Evolutionary conservation across 495 filamentous ascomycete genomes (phyloP), one percentile per base, ranked within the genome.

Genomic region (Tuber calosporum): DNA sequence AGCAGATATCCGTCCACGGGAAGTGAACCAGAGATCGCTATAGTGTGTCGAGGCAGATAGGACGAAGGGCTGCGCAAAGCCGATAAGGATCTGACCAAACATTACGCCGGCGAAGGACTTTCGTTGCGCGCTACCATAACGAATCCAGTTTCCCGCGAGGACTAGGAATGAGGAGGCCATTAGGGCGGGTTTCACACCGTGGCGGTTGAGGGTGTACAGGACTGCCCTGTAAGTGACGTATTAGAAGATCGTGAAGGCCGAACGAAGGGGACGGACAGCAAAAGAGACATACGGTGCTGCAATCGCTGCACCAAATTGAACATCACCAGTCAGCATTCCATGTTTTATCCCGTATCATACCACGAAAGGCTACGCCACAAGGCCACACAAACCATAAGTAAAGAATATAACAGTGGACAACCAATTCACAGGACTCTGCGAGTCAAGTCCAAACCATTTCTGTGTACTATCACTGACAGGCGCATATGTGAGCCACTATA

Each of bases 31-130:
- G 41, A 97, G 84, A 80, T 97, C 93, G 72, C 91, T 94, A 80
- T 97, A 99, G 71, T 93, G 86, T 4, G 95, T 93, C 0, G 95
- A 94, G 1, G 95, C 93, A 48, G 91, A 88, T 7, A 98, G 88
- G 42, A 96, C 93, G 83, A 98, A 97, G 0, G 95, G 94, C 75
- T 99, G 95, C 19, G 92, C 90, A 13, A 97, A 84, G 0, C 95
- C 95, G 48, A 90, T 92, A 26, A 99, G 83, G 83, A 97, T 90
- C 84, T 99, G 95, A n/a, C 94, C 95, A 82, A 97, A 90, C 90
- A 97, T 92, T 66, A 92, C 90, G 34, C 91, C 86, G 15, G 90
- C 89, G 78, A 92, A 97, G 15, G 73, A 70, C 45, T 87, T 87
- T 1, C 87, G 85, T 77, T 86, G 86, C 5, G 92, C 90, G 73